These are phyloP conservation scores for Penicillium decumbens DNA, from an alignment of 2,329 filamentous ascomycete species.

Conservation along the genomic window DNA sequence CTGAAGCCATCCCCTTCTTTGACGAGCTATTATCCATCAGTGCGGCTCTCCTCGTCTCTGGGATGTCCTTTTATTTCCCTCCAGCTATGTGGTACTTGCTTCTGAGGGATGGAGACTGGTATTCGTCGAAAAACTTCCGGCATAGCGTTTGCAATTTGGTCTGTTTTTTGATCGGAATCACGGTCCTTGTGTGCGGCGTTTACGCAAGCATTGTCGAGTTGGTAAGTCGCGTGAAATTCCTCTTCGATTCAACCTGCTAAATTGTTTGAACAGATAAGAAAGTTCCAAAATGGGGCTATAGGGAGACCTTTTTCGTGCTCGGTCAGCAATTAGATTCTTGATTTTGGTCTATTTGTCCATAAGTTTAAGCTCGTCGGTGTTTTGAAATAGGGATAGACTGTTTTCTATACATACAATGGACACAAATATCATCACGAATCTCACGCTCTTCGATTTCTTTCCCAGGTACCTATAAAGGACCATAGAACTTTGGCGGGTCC, in stretches of 20 bases:
- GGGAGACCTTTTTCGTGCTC: constrained; percentile 1
- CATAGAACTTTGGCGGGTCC: too few relatives aligned
- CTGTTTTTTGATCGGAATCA: constrained; percentile 17
- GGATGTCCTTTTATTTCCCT: constrained; percentile 13
- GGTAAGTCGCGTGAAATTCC: constrained; percentile 3
- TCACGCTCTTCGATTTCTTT: too few relatives aligned
- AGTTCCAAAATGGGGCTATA: neutral
- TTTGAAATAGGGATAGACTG: neutral
- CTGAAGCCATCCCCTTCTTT: constrained; percentile 22
- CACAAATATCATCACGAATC: too few relatives aligned
- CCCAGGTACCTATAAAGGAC: too few relatives aligned
- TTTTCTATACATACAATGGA: too few relatives aligned
- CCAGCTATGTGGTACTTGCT: constrained; percentile 15
- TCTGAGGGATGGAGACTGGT: constrained; percentile 10
- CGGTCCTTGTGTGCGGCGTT: constrained; percentile 16
- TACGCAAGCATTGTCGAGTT: constrained; percentile 19
- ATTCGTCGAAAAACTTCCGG: constrained; percentile 6
- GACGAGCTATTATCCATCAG: constrained; percentile 17
- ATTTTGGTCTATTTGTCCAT: neutral
- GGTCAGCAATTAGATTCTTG: neutral
- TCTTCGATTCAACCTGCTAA: neutral
- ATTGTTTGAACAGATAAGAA: neutral
- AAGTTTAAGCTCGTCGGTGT: neutral
- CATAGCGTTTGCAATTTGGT: constrained; percentile 11
- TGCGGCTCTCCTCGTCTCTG: constrained; percentile 10